Conservation (phyloP, 495 filamentous ascomycete species). For the Mytilinidion resinicola region DNA sequence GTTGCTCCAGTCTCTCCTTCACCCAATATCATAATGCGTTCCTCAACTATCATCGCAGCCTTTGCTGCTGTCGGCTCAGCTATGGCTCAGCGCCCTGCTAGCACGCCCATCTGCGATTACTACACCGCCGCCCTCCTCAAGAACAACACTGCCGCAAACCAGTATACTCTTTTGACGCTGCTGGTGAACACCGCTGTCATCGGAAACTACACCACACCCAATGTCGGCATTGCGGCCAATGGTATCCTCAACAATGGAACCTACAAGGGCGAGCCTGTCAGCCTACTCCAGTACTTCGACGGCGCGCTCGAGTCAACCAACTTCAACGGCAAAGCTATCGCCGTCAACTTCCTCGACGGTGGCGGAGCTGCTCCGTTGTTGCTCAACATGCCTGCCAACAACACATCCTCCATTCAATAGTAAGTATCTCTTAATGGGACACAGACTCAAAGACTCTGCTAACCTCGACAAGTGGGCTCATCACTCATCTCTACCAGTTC, state of each 20-base stretch:
- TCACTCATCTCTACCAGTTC: constrained; percentile 52
- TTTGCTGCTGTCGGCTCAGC: constrained; percentile 26
- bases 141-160: constrained; percentile 49
- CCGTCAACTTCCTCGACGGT: constrained; percentile 51
- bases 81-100: constrained; percentile 33
- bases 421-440: constrained; percentile 27
- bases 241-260: constrained; percentile 44
- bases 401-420: constrained; percentile 46
- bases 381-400: constrained; percentile 45
- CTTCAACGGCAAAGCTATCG: constrained; percentile 25
- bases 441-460: not conserved
- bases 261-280: constrained; percentile 44
- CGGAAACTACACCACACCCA: constrained; percentile 48
- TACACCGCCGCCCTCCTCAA: constrained; percentile 48
- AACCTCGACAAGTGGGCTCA: constrained; percentile 37
- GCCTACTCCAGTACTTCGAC: constrained; percentile 49
- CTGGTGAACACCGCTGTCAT: constrained; percentile 52
- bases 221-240: constrained; percentile 41
- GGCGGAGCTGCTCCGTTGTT: constrained; percentile 47
- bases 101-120: constrained; percentile 49
- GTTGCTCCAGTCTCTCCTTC: not conserved
- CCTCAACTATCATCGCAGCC: constrained; percentile 13
- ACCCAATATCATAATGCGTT: constrained; percentile 9
- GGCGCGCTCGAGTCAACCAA: constrained; percentile 46
- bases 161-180: constrained; percentile 45